Evolutionary conservation across 352 stramenopile species (phyloP).

Genomic region (Pythium myriotylum): DNA sequence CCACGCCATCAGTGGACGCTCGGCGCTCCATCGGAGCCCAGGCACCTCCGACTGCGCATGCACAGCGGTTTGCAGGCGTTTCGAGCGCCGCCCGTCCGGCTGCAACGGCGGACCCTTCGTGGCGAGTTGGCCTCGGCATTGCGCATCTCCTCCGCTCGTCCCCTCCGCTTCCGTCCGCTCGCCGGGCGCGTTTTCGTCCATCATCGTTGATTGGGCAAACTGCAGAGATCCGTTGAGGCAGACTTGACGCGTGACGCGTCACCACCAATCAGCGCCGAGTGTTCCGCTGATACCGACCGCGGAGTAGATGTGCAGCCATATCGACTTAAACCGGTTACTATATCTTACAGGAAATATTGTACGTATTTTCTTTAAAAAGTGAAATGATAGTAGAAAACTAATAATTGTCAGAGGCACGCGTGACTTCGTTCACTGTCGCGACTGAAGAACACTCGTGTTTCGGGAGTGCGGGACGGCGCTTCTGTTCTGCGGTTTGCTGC

Average conservation of each 20-base stretch:
- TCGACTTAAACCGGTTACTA: background rate
- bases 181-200: conserved; percentile 12
- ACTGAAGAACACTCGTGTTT: conserved; percentile 8
- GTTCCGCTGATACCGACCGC: conserved; percentile 9
- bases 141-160: conserved; percentile 14
- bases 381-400: too few relatives aligned
- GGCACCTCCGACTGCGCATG: background rate
- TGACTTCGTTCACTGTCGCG: conserved; percentile 1
- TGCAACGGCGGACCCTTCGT: conserved; percentile 20
- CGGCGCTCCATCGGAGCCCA: background rate
- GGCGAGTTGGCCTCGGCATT: background rate
- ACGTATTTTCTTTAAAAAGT: too few relatives aligned
- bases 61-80: too few relatives aligned
- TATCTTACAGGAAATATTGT: too few relatives aligned
- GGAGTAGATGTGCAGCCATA: conserved; percentile 11
- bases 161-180: conserved; percentile 3
- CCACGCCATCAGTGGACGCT: conserved; percentile 2
- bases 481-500: conserved; percentile 13
- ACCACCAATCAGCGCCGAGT: conserved; percentile 18
- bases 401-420: background rate
- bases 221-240: background rate
- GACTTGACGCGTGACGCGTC: conserved; percentile 17
- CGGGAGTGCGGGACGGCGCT: conserved; percentile 5
- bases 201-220: conserved; percentile 32
- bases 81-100: conserved; percentile 10